Evolutionary conservation across 306 rosid species (phyloP).

Genomic region (Sicyos baderoa): DNA sequence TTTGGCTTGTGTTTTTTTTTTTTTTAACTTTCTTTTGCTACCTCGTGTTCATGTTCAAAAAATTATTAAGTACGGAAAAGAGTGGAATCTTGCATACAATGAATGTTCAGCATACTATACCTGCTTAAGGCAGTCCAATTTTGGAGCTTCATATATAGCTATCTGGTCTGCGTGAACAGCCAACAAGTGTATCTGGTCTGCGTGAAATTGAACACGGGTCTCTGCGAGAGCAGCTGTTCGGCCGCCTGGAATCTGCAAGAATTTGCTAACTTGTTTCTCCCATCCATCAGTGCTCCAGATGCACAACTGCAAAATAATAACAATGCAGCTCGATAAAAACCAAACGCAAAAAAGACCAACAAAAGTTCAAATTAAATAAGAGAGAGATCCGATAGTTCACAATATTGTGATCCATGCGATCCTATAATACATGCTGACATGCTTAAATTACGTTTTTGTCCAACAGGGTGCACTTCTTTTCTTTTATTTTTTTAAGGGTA

Average conservation of each 20-base stretch:
- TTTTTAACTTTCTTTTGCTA: too few species aligned
- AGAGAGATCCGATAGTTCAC: background rate
- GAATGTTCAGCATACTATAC: slow-evolving; percentile 27
- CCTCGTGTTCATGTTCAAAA: too few species aligned
- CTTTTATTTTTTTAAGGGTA: background rate
- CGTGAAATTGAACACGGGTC: slow-evolving; percentile 91
- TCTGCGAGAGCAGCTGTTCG: slow-evolving; percentile 68
- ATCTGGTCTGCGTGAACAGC: slow-evolving; percentile 94
- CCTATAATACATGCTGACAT: background rate
- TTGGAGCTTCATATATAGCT: slow-evolving; percentile 85
- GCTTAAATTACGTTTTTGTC: background rate
- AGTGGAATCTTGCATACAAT: background rate
- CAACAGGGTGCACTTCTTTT: background rate
- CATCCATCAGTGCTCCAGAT: slow-evolving; percentile 97
- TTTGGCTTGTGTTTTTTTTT: too few species aligned
- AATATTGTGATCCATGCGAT: background rate
- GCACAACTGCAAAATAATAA: slow-evolving; percentile 54
- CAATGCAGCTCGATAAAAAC: background rate
- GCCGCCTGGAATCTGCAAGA: slow-evolving; percentile 63
- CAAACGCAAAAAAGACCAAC: background rate
- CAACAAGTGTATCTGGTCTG: slow-evolving; percentile 77
- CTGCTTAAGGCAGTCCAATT: slow-evolving; percentile 87
- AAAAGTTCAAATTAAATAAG: background rate
- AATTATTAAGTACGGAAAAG: too few species aligned
- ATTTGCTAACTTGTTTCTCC: slow-evolving; percentile 75